Conservation (phyloP, 2,329 filamentous ascomycete species). For the Raffaelea ambrosiae region DNA sequence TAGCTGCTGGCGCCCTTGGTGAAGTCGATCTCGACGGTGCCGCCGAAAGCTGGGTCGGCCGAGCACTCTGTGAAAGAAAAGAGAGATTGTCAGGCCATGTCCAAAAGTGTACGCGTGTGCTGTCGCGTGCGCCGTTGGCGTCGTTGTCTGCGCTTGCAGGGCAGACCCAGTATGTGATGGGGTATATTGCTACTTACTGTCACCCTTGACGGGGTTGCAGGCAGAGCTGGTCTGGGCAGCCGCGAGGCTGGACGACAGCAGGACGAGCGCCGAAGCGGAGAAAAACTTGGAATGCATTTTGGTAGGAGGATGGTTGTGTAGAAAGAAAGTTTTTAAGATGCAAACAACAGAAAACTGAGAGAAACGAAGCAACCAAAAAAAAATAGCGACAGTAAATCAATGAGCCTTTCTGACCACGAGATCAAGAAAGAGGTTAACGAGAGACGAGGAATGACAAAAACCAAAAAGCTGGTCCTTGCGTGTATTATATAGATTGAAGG, state of each 20-base stretch:
- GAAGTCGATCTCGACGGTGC: conserved; percentile 60
- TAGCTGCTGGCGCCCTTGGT: conserved; percentile 57
- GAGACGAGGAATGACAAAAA: neutral
- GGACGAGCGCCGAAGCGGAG: conserved; percentile 34
- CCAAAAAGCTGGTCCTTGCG: too few relatives aligned
- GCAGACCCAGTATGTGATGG: too few relatives aligned
- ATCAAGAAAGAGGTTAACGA: neutral
- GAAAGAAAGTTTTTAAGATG: too few relatives aligned
- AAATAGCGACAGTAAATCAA: neutral
- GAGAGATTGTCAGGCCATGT: neutral
- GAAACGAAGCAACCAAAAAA: neutral
- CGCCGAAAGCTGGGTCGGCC: conserved; percentile 67
- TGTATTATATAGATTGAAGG: neutral
- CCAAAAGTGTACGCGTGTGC: neutral
- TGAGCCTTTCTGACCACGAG: too few relatives aligned
- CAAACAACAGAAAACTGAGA: conserved; percentile 7
- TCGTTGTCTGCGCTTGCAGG: neutral
- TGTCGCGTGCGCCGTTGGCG: neutral
- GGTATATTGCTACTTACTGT: conserved; percentile 14
- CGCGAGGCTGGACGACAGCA: conserved; percentile 36
- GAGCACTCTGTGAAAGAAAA: conserved; percentile 59
- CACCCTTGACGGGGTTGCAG: conserved; percentile 46
- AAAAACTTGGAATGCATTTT: conserved; percentile 39
- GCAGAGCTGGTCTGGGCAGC: conserved; percentile 48
- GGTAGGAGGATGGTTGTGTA: neutral